phyloP scores from a whole-genome alignment of 108 stramenopile species.

The Craspedostauros australis region DNA sequence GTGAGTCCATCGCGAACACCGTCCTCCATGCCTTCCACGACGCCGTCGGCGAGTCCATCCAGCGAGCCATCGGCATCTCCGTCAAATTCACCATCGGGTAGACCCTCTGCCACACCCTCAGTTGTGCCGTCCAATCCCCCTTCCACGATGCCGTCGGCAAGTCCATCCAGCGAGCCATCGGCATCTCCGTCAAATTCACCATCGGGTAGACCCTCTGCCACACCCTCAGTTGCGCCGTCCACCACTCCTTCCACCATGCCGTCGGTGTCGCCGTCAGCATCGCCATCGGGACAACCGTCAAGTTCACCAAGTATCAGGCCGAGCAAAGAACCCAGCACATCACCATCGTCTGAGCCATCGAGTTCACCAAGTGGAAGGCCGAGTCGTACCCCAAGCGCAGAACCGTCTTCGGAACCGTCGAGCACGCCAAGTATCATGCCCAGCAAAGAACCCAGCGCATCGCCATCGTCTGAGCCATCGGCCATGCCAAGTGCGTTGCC shows the following conservation, averaged over 20 bases:
- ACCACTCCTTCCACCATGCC: background rate
- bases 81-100: background rate
- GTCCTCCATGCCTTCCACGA: background rate
- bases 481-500: too few species aligned
- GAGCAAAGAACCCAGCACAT: too few species aligned
- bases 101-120: conserved; percentile 2
- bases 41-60: conserved; percentile 12
- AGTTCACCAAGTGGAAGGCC: too few species aligned
- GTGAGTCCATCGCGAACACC: conserved; percentile 1
- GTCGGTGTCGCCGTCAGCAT: too few species aligned
- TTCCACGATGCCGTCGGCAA: background rate
- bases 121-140: conserved; percentile 9
- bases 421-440: too few species aligned
- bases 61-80: conserved; percentile 4
- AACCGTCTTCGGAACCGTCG: too few species aligned
- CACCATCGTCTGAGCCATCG: too few species aligned
- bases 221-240: background rate
- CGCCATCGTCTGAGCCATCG: too few species aligned
- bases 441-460: too few species aligned
- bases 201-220: conserved; percentile 6
- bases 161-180: background rate
- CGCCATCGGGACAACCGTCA: too few species aligned
- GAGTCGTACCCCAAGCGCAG: too few species aligned
- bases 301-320: too few species aligned
- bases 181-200: background rate